A percentile compares a stretch with the other conserved stretches of the same genome.
Evolutionary conservation across 768 basidiomycete genomes (phyloP).

Genomic region (Coprinopsis marcescibilis): DNA sequence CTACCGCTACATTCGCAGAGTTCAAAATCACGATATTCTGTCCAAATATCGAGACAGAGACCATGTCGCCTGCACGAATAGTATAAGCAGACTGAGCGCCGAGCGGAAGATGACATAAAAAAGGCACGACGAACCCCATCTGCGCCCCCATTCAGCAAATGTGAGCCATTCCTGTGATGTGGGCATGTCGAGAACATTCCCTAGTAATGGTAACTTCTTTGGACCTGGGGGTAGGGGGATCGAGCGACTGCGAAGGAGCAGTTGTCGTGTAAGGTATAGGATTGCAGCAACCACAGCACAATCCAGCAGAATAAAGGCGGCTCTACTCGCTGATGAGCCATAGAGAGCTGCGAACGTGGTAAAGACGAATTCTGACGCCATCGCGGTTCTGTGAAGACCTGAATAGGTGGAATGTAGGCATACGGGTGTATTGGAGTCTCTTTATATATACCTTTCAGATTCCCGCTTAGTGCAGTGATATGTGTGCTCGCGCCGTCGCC

Average conservation of each 20-base stretch:
- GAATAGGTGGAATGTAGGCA: too few relatives aligned
- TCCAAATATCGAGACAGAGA: conserved; percentile 39
- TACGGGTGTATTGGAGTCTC: too few relatives aligned
- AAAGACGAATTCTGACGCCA: too few relatives aligned
- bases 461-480: too few relatives aligned
- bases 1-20: conserved; percentile 31
- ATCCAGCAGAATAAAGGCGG: not conserved
- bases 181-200: conserved; percentile 47
- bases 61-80: conserved; percentile 31
- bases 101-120: not conserved
- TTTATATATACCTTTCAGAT: too few relatives aligned
- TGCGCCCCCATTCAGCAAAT: conserved; percentile 38
- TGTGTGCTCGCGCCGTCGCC: too few relatives aligned
- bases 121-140: conserved; percentile 30
- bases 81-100: not conserved
- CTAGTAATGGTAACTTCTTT: conserved; percentile 36
- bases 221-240: conserved; percentile 41
- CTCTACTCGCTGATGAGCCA: too few relatives aligned
- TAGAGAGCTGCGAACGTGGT: too few relatives aligned
- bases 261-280: conserved; percentile 11
- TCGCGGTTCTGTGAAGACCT: too few relatives aligned
- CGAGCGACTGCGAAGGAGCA: conserved; percentile 4
- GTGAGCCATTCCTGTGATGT: conserved; percentile 38
- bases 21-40: conserved; percentile 44
- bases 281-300: not conserved